A percentile compares a stretch with the other conserved stretches of the same genome.
Conservation (phyloP, 495 filamentous ascomycete species). For the Penicillium maclennaniae region DNA sequence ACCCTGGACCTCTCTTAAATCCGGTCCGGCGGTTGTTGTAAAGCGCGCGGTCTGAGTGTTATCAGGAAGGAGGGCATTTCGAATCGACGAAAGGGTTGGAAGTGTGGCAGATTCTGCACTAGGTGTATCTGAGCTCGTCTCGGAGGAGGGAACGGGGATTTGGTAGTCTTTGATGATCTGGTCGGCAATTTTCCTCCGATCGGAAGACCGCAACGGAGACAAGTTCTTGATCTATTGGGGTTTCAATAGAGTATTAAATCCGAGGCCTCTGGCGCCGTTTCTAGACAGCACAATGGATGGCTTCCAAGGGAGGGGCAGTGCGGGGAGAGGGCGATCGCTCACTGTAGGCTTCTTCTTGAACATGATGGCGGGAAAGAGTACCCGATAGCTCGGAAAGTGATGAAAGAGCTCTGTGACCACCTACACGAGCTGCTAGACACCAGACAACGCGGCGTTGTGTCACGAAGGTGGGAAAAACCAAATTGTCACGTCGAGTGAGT, state of each 20-base stretch:
- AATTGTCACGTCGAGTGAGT: not conserved
- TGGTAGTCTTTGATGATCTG: constrained; percentile 63
- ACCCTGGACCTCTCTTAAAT: constrained; percentile 60
- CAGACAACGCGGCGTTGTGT: not conserved
- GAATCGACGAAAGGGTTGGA: constrained; percentile 48
- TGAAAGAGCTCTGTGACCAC: not conserved
- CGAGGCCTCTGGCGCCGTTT: not conserved
- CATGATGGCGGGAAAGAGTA: constrained; percentile 38
- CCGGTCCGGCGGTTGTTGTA: constrained; percentile 63
- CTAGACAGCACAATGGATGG: not conserved
- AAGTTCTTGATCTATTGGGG: constrained; percentile 61
- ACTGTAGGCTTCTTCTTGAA: constrained; percentile 81
- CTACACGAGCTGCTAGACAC: not conserved
- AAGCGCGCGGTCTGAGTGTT: constrained; percentile 62
- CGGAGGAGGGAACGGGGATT: constrained; percentile 43
- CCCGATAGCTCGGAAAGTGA: not conserved
- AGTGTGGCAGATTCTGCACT: constrained; percentile 32
- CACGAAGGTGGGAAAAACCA: not conserved
- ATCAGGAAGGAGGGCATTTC: constrained; percentile 64
- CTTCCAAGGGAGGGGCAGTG: constrained; percentile 23
- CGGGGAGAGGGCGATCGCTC: constrained; percentile 26
- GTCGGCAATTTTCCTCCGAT: constrained; percentile 66
- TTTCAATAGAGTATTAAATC: not conserved
- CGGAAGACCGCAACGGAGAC: constrained; percentile 65
- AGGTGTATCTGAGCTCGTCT: constrained; percentile 32